A percentile compares a stretch with the other conserved stretches of the same genome.
Evolutionary conservation across 371 early-diverging fungal genomes (phyloP).

Genomic region (Saksenaea oblongispora): DNA sequence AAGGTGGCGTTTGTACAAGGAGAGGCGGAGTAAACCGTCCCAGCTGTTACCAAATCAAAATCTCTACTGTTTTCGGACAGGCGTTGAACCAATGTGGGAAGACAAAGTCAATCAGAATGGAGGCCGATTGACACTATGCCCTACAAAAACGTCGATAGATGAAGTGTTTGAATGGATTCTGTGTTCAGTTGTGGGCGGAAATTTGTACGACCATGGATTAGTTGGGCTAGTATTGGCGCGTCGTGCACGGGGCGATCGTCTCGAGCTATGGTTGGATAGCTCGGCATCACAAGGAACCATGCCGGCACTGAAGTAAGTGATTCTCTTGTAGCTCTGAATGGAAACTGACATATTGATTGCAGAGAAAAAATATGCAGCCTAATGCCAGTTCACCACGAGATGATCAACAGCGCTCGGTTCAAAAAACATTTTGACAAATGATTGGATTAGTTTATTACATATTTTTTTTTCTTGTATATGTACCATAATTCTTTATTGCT

Average conservation of each 20-base stretch:
- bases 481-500: slow-evolving; percentile 1
- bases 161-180: slow-evolving; percentile 54
- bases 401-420: slow-evolving; percentile 42
- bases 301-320: slow-evolving; percentile 33
- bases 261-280: slow-evolving; percentile 57
- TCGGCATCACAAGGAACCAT: slow-evolving; percentile 18
- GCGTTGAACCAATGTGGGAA: slow-evolving; percentile 65
- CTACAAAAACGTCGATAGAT: slow-evolving; percentile 37
- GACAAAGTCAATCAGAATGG: slow-evolving; percentile 55
- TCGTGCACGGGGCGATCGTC: slow-evolving; percentile 55
- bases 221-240: slow-evolving; percentile 46
- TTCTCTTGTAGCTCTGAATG: slow-evolving; percentile 16
- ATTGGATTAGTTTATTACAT: background rate
- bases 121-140: slow-evolving; percentile 50
- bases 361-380: slow-evolving; percentile 29
- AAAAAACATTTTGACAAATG: slow-evolving; percentile 53
- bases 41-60: slow-evolving; percentile 51
- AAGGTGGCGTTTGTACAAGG: slow-evolving; percentile 54
- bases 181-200: slow-evolving; percentile 56
- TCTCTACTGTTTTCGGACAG: slow-evolving; percentile 56
- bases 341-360: slow-evolving; percentile 23
- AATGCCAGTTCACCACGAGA: slow-evolving; percentile 26
- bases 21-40: slow-evolving; percentile 31
- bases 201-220: slow-evolving; percentile 30
- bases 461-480: slow-evolving; percentile 7